Percentiles rank a stretch among this genome's conserved stretches.
phyloP scores from a whole-genome alignment of 371 early-diverging fungal genomes.

The Nematocida ironsii region DNA sequence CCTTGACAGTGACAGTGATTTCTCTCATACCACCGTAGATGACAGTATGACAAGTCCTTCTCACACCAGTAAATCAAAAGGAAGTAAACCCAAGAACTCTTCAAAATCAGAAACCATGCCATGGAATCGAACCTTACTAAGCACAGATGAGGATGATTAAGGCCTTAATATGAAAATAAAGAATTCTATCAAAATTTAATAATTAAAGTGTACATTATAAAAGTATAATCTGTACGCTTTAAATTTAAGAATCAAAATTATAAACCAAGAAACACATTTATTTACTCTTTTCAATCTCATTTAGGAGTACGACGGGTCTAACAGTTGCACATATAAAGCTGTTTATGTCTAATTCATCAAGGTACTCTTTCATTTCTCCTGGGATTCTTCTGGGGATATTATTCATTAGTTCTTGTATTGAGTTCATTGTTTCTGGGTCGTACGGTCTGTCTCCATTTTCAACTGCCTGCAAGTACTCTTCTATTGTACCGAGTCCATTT shows the following conservation, averaged over 20 bases:
- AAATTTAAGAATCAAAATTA: background rate
- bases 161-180: background rate
- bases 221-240: no score
- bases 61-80: background rate
- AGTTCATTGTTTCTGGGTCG: conserved; percentile 57
- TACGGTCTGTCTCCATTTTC: conserved; percentile 33
- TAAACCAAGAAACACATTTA: background rate
- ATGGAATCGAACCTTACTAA: background rate
- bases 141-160: conserved; percentile 15
- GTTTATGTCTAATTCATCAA: conserved; percentile 40
- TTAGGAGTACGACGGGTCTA: conserved; percentile 47
- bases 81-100: background rate
- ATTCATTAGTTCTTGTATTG: conserved; percentile 66
- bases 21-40: conserved; percentile 8
- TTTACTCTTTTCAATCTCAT: conserved; percentile 43
- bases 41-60: background rate
- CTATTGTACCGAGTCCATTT: conserved; percentile 55
- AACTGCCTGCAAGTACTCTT: conserved; percentile 60
- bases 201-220: no score
- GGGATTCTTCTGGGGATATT: conserved; percentile 59
- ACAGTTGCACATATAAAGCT: conserved; percentile 38
- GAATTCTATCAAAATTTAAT: background rate
- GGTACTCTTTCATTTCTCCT: conserved; percentile 33
- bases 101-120: background rate
- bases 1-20: conserved; percentile 19